Conservation (phyloP, 192 early-diverging fungal genomes). For the Gonapodya sp. region DNA sequence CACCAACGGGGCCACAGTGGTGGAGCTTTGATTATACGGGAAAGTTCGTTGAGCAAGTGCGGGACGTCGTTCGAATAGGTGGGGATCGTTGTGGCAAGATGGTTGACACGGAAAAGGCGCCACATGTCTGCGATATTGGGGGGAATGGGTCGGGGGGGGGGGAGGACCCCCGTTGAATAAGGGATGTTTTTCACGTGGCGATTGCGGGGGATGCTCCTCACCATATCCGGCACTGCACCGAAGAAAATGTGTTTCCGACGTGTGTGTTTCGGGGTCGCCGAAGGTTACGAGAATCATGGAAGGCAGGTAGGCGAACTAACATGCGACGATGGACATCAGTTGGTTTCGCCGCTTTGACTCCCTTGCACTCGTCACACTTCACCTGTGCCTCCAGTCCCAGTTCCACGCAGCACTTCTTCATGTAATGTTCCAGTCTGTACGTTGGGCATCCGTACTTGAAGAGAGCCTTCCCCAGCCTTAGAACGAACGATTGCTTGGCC, state of each 20-base stretch:
- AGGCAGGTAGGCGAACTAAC: conserved; percentile 54
- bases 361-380: no score
- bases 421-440: conserved; percentile 17
- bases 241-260: conserved; percentile 66
- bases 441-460: conserved; percentile 28
- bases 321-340: no score
- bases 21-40: conserved; percentile 41
- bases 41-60: conserved; percentile 52
- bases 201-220: neutral
- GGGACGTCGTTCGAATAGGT: conserved; percentile 51
- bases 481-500: conserved; percentile 17
- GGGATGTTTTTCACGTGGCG: neutral
- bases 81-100: conserved; percentile 49
- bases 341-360: no score
- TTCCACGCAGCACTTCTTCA: conserved; percentile 13
- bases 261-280: conserved; percentile 58
- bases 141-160: neutral
- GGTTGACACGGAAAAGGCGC: conserved; percentile 52
- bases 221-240: conserved; percentile 37
- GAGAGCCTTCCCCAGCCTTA: conserved; percentile 18
- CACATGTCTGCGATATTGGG: conserved; percentile 40
- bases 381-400: neutral
- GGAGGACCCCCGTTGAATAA: neutral
- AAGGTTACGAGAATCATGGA: conserved; percentile 65
- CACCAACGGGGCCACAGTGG: conserved; percentile 49